phyloP scores from a whole-genome alignment of 2,329 filamentous ascomycete species.

The Cryphonectria japonica region DNA sequence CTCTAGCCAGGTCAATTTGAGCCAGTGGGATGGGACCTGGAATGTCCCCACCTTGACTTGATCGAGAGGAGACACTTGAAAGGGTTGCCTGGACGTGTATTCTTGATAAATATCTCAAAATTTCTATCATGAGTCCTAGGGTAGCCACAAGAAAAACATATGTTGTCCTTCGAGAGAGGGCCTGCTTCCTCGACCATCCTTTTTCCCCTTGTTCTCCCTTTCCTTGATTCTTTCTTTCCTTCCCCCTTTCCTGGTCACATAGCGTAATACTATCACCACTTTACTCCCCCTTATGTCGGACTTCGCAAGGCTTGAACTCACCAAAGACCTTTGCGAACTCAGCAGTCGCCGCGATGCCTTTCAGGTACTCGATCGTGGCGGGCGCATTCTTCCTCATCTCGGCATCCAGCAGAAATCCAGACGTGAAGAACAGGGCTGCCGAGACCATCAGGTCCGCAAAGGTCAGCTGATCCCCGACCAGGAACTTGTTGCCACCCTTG shows the following conservation, averaged over 20 bases:
- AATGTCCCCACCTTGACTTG: slow-evolving; percentile 42
- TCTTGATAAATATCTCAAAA: not conserved
- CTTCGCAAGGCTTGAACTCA: slow-evolving; percentile 39
- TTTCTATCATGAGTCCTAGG: not conserved
- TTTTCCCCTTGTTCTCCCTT: not conserved
- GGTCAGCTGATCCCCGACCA: slow-evolving; percentile 44
- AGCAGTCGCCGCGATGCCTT: slow-evolving; percentile 37
- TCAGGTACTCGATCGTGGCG: slow-evolving; percentile 38
- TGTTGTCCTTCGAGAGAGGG: not conserved
- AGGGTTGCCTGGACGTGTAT: not conserved
- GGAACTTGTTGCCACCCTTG: slow-evolving; percentile 40
- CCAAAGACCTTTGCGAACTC: slow-evolving; percentile 42
- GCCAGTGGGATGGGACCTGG: slow-evolving; percentile 47
- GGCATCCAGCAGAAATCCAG: slow-evolving; percentile 38
- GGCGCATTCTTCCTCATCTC: slow-evolving; percentile 42
- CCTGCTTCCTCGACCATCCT: too few relatives aligned
- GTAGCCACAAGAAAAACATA: not conserved
- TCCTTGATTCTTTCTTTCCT: too few relatives aligned
- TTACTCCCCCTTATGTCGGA: slow-evolving; percentile 27
- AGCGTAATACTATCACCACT: too few relatives aligned
- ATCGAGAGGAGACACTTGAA: not conserved
- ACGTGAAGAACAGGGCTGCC: slow-evolving; percentile 33
- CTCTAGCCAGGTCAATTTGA: slow-evolving; percentile 43
- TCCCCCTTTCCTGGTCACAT: not conserved
- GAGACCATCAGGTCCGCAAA: slow-evolving; percentile 44